A percentile compares a stretch with the other conserved stretches of the same genome.
Evolutionary conservation across 2,329 filamentous ascomycete genomes (phyloP).

Genomic region (Pestalotiopsis sp.): DNA sequence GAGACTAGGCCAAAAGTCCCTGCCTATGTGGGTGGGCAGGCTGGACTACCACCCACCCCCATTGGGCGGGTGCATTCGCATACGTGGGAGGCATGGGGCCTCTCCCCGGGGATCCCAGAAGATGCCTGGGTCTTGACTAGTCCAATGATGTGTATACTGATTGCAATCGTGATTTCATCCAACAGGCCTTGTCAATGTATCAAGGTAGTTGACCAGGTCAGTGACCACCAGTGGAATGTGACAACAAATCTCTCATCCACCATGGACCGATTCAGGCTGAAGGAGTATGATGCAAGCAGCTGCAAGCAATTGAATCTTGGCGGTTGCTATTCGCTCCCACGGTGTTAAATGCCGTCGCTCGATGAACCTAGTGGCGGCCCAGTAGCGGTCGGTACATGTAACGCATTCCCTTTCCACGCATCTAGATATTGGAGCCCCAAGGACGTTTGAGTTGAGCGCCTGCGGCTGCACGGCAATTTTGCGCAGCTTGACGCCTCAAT

Average conservation of each 20-base stretch:
- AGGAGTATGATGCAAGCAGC: not conserved
- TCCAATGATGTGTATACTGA: not conserved
- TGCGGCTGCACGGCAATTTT: slow-evolving; percentile 11
- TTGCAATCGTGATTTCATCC: slow-evolving; percentile 4
- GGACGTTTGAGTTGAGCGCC: slow-evolving; percentile 1
- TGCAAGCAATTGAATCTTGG: not conserved
- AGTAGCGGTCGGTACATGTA: not conserved
- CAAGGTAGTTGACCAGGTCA: not conserved
- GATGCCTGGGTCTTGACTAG: not conserved
- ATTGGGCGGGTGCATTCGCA: not conserved
- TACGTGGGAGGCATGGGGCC: not conserved
- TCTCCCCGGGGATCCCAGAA: not conserved
- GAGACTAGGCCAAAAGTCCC: slow-evolving; percentile 13
- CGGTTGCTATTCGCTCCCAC: not conserved
- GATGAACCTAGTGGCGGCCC: not conserved
- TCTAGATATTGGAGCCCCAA: not conserved
- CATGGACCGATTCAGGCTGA: slow-evolving; percentile 7
- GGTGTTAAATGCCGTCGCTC: not conserved
- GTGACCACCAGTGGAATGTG: not conserved
- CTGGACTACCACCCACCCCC: not conserved
- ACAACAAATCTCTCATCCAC: not conserved
- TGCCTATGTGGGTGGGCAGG: not conserved
- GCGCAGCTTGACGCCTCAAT: slow-evolving; percentile 8
- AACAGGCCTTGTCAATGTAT: not conserved
- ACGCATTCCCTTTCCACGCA: not conserved